Conservation (phyloP, 768 basidiomycete species). For the Suillus variegatus region DNA sequence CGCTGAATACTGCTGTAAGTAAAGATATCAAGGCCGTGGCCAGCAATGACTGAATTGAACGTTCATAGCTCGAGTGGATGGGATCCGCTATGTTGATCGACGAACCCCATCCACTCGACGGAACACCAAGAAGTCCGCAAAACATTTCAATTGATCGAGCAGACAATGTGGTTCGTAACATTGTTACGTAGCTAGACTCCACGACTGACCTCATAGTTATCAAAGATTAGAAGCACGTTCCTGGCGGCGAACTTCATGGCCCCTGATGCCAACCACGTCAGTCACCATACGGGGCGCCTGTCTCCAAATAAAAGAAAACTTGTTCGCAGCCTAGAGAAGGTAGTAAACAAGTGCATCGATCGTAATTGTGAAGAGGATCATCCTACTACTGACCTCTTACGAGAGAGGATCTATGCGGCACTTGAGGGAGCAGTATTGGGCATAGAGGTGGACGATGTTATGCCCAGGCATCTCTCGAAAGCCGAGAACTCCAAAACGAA, state of each 20-base stretch:
- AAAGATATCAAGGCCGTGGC: not conserved
- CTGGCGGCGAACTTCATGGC: not conserved
- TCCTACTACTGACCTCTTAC: not conserved
- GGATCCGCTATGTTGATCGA: not conserved
- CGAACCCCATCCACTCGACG: not conserved
- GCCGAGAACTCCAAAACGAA: not conserved
- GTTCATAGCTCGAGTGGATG: not conserved
- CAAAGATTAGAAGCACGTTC: not conserved
- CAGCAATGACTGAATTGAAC: not conserved
- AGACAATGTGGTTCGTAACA: not conserved
- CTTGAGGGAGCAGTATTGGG: not conserved
- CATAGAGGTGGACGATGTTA: not conserved
- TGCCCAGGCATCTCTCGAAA: not conserved
- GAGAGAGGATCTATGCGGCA: not conserved
- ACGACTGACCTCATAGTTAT: not conserved
- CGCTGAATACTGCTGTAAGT: too few species aligned
- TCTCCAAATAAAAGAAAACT: not conserved
- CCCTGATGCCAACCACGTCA: not conserved
- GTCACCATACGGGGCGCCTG: not conserved
- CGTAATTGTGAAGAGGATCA: not conserved
- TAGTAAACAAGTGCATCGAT: not conserved
- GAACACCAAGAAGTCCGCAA: not conserved
- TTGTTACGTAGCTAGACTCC: not conserved
- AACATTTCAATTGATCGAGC: not conserved
- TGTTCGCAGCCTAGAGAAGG: not conserved